A percentile compares a stretch with the other conserved stretches of the same genome.
These are phyloP conservation scores for Tolypocladium sp. DNA, from an alignment of 2,329 filamentous ascomycete species.

Conservation along the genomic window DNA sequence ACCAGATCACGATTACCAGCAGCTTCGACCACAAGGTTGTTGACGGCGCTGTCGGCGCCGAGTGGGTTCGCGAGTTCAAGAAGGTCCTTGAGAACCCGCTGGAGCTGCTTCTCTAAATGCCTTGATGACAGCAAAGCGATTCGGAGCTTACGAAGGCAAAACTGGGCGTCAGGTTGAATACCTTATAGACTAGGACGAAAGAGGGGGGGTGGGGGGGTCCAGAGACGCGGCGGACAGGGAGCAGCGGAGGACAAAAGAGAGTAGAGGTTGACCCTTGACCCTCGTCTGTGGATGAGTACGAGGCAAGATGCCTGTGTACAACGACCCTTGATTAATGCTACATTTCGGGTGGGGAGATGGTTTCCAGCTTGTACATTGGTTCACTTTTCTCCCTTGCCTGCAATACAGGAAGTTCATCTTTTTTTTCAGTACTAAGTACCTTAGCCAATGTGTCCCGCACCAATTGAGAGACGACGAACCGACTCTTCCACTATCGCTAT, in stretches of 20 bases:
- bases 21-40: slow-evolving; percentile 99
- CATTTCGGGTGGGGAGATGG: slow-evolving; percentile 18
- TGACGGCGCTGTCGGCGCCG: slow-evolving; percentile 89
- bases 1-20: slow-evolving; percentile 89
- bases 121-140: background rate
- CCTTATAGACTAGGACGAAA: slow-evolving; percentile 6
- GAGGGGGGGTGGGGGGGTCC: background rate
- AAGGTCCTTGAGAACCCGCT: slow-evolving; percentile 96
- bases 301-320: slow-evolving; percentile 28
- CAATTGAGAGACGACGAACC: background rate
- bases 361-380: slow-evolving; percentile 19
- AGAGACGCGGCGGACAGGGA: background rate
- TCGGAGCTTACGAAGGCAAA: background rate
- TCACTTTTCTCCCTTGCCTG: slow-evolving; percentile 10
- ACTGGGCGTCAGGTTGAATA: slow-evolving; percentile 6
- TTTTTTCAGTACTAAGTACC: background rate
- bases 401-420: slow-evolving; percentile 8
- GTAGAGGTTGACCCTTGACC: background rate
- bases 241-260: background rate
- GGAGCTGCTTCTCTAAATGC: slow-evolving; percentile 73
- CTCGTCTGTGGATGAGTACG: slow-evolving; percentile 12
- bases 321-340: slow-evolving; percentile 32
- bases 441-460: background rate
- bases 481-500: background rate
- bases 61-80: slow-evolving; percentile 97